phyloP scores from a whole-genome alignment of 768 basidiomycete species.

The Xerocomellus dryophilus region DNA sequence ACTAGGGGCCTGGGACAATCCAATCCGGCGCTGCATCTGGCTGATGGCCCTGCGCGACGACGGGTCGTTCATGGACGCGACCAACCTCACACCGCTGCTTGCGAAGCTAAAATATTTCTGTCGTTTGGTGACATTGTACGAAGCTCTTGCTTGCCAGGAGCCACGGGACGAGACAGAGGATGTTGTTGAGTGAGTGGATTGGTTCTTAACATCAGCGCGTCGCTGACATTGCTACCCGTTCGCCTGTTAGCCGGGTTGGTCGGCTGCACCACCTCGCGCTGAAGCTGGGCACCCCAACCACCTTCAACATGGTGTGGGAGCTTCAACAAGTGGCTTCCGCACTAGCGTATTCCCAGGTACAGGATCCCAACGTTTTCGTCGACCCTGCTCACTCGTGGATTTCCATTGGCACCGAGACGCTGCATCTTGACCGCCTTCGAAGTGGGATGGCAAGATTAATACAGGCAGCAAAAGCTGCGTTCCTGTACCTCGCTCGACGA shows the following conservation, averaged over 20 bases:
- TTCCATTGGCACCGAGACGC: neutral
- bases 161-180: neutral
- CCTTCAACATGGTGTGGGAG: slow-evolving; percentile 11
- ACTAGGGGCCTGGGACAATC: neutral
- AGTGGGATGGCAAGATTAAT: neutral
- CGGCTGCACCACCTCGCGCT: neutral
- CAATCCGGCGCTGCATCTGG: neutral
- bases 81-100: neutral
- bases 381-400: neutral
- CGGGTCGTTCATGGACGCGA: neutral
- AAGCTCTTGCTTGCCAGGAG: neutral
- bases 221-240: neutral
- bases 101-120: slow-evolving; percentile 9
- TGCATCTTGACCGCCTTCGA: neutral
- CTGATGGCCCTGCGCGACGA: neutral
- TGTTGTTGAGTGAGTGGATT: neutral
- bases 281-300: neutral
- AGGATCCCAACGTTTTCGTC: slow-evolving; percentile 2
- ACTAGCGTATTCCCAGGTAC: neutral
- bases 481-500: neutral
- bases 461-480: neutral
- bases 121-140: neutral
- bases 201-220: neutral
- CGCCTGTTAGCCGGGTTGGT: neutral
- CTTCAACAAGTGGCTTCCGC: slow-evolving; percentile 4